These are phyloP conservation scores for Centrapalus pauciflorus DNA, from an alignment of 129 eudicot species.

Conservation along the genomic window DNA sequence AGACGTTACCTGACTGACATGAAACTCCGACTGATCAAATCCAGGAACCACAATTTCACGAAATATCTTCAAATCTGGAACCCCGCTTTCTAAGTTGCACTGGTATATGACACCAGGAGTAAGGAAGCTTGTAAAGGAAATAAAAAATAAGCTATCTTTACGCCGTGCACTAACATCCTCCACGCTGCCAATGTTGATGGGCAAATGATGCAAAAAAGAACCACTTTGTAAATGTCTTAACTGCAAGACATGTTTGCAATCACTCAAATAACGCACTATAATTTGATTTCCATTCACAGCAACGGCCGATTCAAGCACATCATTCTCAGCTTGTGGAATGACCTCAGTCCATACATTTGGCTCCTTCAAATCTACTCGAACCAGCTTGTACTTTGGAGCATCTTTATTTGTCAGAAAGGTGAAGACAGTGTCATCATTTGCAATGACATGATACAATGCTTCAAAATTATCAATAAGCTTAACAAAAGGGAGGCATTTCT, in stretches of 20 bases:
- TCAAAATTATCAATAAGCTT: slow-evolving; percentile 85
- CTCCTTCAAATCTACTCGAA: slow-evolving; percentile 69
- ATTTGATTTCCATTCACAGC: slow-evolving; percentile 61
- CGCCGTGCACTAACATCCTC: slow-evolving; percentile 63
- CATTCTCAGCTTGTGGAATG: slow-evolving; percentile 58
- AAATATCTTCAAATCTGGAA: slow-evolving; percentile 69
- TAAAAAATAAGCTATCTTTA: slow-evolving; percentile 55
- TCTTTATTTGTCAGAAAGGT: slow-evolving; percentile 81
- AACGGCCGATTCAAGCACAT: slow-evolving; percentile 74
- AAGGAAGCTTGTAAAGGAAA: slow-evolving; percentile 87
- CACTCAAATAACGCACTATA: slow-evolving; percentile 74
- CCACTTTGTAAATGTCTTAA: slow-evolving; percentile 87
- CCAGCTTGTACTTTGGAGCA: slow-evolving; percentile 79
- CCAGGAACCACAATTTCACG: slow-evolving; percentile 83
- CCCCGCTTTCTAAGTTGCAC: slow-evolving; percentile 50
- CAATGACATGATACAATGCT: slow-evolving; percentile 55
- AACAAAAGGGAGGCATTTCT: slow-evolving; percentile 63
- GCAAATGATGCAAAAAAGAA: slow-evolving; percentile 57
- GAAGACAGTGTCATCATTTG: slow-evolving; percentile 77
- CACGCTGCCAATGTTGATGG: slow-evolving; percentile 83
- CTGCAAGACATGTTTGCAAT: slow-evolving; percentile 79
- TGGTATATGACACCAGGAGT: slow-evolving; percentile 77
- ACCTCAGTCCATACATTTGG: slow-evolving; percentile 66
- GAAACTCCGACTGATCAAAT: slow-evolving; percentile 75
- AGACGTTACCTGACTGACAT: slow-evolving; percentile 58